Percentiles rank a stretch among this genome's conserved stretches.
These are phyloP conservation scores for Peronospora tabacina DNA, from an alignment of 352 stramenopile species.

Conservation along the genomic window DNA sequence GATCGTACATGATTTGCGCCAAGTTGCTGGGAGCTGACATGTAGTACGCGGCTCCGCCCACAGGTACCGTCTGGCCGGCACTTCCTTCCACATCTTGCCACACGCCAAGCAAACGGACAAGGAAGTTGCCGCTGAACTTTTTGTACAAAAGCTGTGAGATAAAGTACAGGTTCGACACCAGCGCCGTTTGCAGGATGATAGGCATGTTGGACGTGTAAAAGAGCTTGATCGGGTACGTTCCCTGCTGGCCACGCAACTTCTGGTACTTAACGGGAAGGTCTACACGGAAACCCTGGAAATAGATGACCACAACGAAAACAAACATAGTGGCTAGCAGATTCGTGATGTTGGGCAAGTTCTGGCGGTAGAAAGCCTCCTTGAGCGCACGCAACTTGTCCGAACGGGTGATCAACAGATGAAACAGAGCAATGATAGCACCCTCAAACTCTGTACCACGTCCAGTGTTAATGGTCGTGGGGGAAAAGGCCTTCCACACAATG, in stretches of 20 bases:
- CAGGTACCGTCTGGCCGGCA: constrained; percentile 91
- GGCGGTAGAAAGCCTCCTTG: constrained; percentile 97
- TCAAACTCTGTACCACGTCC: constrained; percentile 98
- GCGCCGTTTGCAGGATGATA: constrained; percentile 98
- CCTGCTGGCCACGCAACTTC: constrained; percentile 97
- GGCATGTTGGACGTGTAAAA: constrained; percentile 99
- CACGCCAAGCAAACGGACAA: constrained; percentile 95
- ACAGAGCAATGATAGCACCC: constrained; percentile 98
- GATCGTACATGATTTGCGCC: constrained; percentile 96
- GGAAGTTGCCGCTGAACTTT: constrained; percentile 96
- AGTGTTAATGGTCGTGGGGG: constrained; percentile 98
- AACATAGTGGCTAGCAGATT: constrained; percentile 98
- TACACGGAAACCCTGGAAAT: constrained; percentile 98
- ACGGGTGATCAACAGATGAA: constrained; percentile 97
- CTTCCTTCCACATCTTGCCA: constrained; percentile 96
- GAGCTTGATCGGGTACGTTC: constrained; percentile 99
- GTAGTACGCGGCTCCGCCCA: constrained; percentile 96
- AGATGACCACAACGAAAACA: constrained; percentile 99
- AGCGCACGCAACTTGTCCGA: constrained; percentile 97
- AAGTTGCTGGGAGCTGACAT: constrained; percentile 94
- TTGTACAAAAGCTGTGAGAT: constrained; percentile 99
- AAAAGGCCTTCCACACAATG: constrained; percentile 99
- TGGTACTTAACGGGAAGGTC: constrained; percentile 96
- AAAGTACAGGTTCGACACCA: constrained; percentile 99
- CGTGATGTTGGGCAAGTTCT: constrained; percentile 98